These are phyloP conservation scores for Endocalyx cinctus DNA, from an alignment of 2,329 filamentous ascomycete species.

Conservation along the genomic window DNA sequence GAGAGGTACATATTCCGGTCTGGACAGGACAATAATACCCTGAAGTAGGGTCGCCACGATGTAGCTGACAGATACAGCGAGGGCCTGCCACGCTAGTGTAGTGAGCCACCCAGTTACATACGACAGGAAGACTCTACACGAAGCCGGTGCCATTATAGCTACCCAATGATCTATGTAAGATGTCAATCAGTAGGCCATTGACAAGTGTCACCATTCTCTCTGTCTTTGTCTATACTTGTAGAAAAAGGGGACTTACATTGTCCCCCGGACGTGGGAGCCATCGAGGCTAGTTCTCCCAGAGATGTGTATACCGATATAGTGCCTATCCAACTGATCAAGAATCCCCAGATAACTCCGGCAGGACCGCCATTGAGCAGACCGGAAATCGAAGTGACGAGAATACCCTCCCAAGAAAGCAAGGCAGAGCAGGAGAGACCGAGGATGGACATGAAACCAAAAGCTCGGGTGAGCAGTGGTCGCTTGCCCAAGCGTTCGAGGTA, in stretches of 20 bases:
- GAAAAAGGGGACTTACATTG: conserved; percentile 12
- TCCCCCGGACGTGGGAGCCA: conserved; percentile 18
- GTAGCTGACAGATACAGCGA: conserved; percentile 13
- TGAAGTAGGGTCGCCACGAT: conserved; percentile 17
- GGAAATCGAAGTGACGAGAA: conserved; percentile 34
- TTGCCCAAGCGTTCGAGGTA: conserved; percentile 11
- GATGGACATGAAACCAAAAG: conserved; percentile 19
- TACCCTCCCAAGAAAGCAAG: conserved; percentile 43
- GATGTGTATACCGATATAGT: conserved; percentile 35
- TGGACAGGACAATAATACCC: conserved; percentile 15
- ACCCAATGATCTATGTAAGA: conserved; percentile 18
- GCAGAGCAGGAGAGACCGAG: conserved; percentile 17
- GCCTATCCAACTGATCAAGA: conserved; percentile 42
- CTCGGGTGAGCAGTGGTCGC: conserved; percentile 11
- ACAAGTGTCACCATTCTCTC: not conserved
- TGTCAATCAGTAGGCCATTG: conserved; percentile 2
- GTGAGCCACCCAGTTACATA: conserved; percentile 24
- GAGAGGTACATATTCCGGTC: conserved; percentile 11
- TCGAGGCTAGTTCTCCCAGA: conserved; percentile 17
- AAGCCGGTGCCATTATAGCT: conserved; percentile 18
- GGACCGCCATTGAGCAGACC: conserved; percentile 46
- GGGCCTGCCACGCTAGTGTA: conserved; percentile 17
- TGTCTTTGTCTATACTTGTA: not conserved
- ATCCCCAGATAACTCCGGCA: conserved; percentile 49
- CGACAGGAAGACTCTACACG: conserved; percentile 15